These are phyloP conservation scores for Echium plantagineum DNA, from an alignment of 257 asterid species.

Conservation along the genomic window DNA sequence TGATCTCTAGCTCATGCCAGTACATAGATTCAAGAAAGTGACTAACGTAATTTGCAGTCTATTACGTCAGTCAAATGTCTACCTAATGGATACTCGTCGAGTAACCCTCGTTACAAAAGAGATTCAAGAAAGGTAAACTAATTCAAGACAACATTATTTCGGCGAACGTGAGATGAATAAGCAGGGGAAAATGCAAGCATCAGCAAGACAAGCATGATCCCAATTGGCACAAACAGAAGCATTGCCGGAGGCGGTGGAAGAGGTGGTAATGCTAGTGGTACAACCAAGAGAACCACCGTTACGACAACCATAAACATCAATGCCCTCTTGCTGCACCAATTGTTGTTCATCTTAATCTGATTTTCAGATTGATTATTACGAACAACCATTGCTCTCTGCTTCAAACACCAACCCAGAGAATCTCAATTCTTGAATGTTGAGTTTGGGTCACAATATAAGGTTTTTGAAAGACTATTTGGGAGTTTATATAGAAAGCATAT, in stretches of 20 bases:
- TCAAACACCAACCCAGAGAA: no score
- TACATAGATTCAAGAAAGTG: no score
- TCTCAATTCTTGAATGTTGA: no score
- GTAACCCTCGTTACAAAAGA: no score
- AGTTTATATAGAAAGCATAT: no score
- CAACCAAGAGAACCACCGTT: constrained; percentile 18
- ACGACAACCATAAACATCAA: constrained; percentile 22
- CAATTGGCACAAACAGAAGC: constrained; percentile 46
- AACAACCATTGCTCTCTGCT: not conserved
- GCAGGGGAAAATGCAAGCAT: constrained; percentile 40
- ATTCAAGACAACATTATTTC: not conserved
- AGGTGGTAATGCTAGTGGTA: constrained; percentile 59
- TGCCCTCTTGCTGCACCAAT: constrained; percentile 11
- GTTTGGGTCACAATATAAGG: no score
- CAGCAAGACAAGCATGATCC: constrained; percentile 36
- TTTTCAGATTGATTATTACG: not conserved
- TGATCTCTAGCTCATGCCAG: no score
- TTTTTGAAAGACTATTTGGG: no score
- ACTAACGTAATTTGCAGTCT: no score
- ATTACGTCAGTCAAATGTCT: no score
- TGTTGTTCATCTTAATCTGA: not conserved
- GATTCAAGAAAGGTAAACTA: no score
- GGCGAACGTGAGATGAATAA: constrained; percentile 17
- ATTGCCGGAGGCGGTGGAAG: constrained; percentile 56
- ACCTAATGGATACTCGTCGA: no score